Percentiles rank a stretch among this genome's conserved stretches.
Evolutionary conservation across 1,284 basidiomycete genomes (phyloP).

Genomic region (Moesziomyces globuligerus): DNA sequence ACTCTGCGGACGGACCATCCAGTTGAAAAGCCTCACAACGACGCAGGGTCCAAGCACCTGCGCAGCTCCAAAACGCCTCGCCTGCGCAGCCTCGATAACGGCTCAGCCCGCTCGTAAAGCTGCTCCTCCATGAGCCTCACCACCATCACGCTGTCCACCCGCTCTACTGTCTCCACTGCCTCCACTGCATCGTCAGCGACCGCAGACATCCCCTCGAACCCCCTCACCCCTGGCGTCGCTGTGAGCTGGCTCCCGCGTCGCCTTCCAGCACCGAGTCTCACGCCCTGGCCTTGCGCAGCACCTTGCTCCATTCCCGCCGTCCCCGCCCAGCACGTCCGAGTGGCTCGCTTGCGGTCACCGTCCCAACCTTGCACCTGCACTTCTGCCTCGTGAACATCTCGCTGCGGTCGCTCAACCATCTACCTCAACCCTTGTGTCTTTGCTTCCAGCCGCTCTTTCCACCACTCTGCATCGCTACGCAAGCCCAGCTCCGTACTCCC

Average conservation of each 20-base stretch:
- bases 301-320: background rate
- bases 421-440: background rate
- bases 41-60: background rate
- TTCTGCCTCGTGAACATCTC: no score
- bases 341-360: no score
- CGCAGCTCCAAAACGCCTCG: background rate
- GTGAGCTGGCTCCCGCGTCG: constrained; percentile 27
- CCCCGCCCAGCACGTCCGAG: no score
- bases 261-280: background rate
- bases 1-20: no score
- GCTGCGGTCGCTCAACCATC: background rate
- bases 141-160: no score
- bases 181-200: background rate
- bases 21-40: no score
- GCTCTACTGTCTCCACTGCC: background rate
- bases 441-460: no score
- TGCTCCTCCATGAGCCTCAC: no score
- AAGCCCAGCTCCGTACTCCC: no score
- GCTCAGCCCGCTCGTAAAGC: no score
- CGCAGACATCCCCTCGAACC: background rate
- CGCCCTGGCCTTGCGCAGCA: background rate
- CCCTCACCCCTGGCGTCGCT: constrained; percentile 15
- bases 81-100: background rate
- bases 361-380: no score
- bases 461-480: no score